phyloP scores from a whole-genome alignment of 495 filamentous ascomycete species.

The Penicillium desertorum region DNA sequence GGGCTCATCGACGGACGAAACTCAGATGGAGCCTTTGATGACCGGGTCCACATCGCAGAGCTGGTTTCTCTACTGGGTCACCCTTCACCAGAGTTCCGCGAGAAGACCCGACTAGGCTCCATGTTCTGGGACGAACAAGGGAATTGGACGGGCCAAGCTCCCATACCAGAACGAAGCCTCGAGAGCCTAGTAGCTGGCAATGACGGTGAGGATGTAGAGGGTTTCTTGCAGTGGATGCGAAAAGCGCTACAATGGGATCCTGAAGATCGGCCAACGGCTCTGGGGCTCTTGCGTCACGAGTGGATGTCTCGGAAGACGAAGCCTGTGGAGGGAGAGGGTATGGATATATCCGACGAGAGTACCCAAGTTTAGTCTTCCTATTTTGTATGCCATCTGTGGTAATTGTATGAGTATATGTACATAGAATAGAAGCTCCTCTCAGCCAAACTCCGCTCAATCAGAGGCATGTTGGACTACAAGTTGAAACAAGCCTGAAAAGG shows the following conservation, averaged over 20 bases:
- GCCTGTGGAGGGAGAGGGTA: not conserved
- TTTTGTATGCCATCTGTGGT: not conserved
- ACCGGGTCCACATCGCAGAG: conserved; percentile 35
- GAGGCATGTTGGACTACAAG: not conserved
- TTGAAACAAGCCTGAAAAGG: not conserved
- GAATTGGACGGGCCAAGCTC: conserved; percentile 11
- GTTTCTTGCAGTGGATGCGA: conserved; percentile 40
- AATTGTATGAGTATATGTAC: not conserved
- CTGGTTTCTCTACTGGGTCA: conserved; percentile 44
- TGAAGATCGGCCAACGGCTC: conserved; percentile 38
- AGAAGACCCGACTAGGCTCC: conserved; percentile 17
- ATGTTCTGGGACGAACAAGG: conserved; percentile 20
- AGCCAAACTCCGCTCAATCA: not conserved
- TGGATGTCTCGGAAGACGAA: conserved; percentile 31
- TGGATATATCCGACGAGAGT: not conserved
- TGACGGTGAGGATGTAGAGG: conserved; percentile 31
- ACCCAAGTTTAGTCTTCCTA: not conserved
- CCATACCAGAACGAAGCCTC: conserved; percentile 20
- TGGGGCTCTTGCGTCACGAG: conserved; percentile 39
- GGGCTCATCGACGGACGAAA: conserved; percentile 1
- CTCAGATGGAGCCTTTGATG: conserved; percentile 18
- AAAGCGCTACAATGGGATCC: conserved; percentile 48
- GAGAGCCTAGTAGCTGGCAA: conserved; percentile 8
- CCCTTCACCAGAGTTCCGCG: conserved; percentile 33
- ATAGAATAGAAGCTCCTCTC: not conserved